Conservation (phyloP, 2,329 filamentous ascomycete genomes). For the Epicoccum sorghinum region DNA sequence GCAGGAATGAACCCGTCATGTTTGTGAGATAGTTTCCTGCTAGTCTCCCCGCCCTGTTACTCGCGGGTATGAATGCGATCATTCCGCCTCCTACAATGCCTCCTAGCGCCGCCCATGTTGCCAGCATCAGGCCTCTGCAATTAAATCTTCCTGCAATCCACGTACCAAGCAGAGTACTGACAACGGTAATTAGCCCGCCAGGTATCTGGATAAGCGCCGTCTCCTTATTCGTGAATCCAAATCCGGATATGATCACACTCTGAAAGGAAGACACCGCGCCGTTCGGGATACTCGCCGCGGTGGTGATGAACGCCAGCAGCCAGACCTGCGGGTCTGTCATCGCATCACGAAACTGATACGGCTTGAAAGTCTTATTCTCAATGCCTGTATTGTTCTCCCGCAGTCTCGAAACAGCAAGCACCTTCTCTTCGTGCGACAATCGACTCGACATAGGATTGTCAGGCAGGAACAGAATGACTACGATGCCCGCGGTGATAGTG, state of each 20-base stretch:
- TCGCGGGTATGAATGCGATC: constrained; percentile 26
- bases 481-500: constrained; percentile 42
- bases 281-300: constrained; percentile 43
- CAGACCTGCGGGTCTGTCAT: constrained; percentile 53
- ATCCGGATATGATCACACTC: constrained; percentile 17
- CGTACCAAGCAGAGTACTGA: constrained; percentile 31
- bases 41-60: constrained; percentile 25
- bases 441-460: constrained; percentile 48
- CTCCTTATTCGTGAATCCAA: constrained; percentile 40
- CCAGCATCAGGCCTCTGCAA: constrained; percentile 29
- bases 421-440: constrained; percentile 25
- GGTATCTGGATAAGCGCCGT: constrained; percentile 40
- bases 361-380: constrained; percentile 57
- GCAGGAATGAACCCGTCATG: constrained; percentile 44
- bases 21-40: constrained; percentile 55
- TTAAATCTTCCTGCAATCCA: constrained; percentile 32
- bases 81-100: constrained; percentile 29
- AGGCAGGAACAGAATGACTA: constrained; percentile 61
- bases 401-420: constrained; percentile 48
- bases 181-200: constrained; percentile 27
- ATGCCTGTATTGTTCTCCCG: constrained; percentile 58
- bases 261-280: constrained; percentile 47
- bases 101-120: constrained; percentile 25
- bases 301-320: constrained; percentile 43
- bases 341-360: constrained; percentile 52